phyloP scores from a whole-genome alignment of 305 asterid genomes.

The Fraxinus greggii region DNA sequence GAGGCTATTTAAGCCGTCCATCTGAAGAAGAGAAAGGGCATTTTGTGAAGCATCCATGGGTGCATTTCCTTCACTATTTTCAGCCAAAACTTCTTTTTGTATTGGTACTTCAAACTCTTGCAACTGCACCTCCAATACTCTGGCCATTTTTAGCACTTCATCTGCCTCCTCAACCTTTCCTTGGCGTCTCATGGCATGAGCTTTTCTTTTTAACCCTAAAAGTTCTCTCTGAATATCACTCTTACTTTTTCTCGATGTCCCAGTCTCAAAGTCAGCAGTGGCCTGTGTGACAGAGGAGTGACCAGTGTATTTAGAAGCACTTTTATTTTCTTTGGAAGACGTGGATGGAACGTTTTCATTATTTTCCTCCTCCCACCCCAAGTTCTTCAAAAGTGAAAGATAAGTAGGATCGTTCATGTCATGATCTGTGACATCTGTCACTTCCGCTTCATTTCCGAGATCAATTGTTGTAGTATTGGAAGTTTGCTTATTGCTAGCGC shows the following conservation, averaged over 20 bases:
- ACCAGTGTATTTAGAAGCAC: constrained; percentile 19
- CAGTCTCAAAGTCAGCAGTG: constrained; percentile 22
- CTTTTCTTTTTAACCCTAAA: constrained; percentile 72
- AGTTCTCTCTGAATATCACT: constrained; percentile 86
- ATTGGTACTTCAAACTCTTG: constrained; percentile 55
- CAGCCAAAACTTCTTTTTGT: constrained; percentile 31
- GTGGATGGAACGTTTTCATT: constrained; percentile 26
- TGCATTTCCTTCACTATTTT: constrained; percentile 24
- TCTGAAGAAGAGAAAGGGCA: constrained; percentile 26
- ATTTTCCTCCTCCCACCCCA: constrained; percentile 87
- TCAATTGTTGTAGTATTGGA: constrained; percentile 8
- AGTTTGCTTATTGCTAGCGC: constrained; percentile 29
- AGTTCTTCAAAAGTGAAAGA: constrained; percentile 70
- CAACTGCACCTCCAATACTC: constrained; percentile 59
- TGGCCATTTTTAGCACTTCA: constrained; percentile 64
- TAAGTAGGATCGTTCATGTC: constrained; percentile 84
- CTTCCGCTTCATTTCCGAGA: constrained; percentile 36
- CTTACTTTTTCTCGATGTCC: constrained; percentile 52
- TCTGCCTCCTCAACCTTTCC: constrained; percentile 82
- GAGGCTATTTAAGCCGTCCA: constrained; percentile 25
- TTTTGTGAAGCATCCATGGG: constrained; percentile 25
- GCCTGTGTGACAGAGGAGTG: constrained; percentile 32
- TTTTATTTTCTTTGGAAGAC: constrained; percentile 27
- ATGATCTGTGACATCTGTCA: constrained; percentile 71
- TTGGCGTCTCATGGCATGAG: constrained; percentile 75